A percentile compares a stretch with the other conserved stretches of the same genome.
Conservation (phyloP, 352 stramenopile genomes). For the Lagenidium giganteum region DNA sequence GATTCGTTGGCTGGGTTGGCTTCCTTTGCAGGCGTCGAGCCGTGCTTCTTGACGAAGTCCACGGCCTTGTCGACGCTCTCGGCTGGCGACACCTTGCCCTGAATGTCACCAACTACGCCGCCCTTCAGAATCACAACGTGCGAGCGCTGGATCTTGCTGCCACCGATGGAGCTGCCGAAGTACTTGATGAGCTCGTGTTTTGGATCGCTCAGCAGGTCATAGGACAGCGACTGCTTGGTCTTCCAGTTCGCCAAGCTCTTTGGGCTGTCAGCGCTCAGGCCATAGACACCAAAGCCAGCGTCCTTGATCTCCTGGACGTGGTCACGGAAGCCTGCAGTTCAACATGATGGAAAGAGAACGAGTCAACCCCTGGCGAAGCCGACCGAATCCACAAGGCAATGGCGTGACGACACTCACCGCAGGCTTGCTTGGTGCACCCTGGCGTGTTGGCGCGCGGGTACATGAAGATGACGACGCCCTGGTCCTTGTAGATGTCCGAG, state of each 20-base stretch:
- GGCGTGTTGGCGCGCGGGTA: conserved; percentile 84
- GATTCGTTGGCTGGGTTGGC: background rate
- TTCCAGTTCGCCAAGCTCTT: conserved; percentile 78
- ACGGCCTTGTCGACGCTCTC: conserved; percentile 75
- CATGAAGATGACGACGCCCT: conserved; percentile 87
- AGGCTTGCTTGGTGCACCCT: conserved; percentile 86
- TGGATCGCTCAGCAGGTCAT: conserved; percentile 79
- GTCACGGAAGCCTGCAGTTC: conserved; percentile 69
- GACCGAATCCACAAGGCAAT: conserved; percentile 2
- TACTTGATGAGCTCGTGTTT: conserved; percentile 82
- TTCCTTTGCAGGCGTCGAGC: conserved; percentile 5
- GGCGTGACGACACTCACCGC: conserved; percentile 32
- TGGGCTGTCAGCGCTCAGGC: conserved; percentile 68
- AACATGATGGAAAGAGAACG: background rate
- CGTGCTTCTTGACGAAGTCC: conserved; percentile 61
- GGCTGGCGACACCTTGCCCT: conserved; percentile 63
- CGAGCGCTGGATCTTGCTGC: conserved; percentile 78
- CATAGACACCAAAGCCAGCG: conserved; percentile 76
- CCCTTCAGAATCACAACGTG: conserved; percentile 80
- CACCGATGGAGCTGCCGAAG: conserved; percentile 78
- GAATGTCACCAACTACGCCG: conserved; percentile 75
- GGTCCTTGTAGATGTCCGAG: conserved; percentile 65
- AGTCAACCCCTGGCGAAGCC: background rate
- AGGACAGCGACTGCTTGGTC: conserved; percentile 68
- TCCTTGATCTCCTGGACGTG: conserved; percentile 79